Base-by-base conservation (phyloP, 768 basidiomycete genomes). In the Amanita fuliginea region DNA sequence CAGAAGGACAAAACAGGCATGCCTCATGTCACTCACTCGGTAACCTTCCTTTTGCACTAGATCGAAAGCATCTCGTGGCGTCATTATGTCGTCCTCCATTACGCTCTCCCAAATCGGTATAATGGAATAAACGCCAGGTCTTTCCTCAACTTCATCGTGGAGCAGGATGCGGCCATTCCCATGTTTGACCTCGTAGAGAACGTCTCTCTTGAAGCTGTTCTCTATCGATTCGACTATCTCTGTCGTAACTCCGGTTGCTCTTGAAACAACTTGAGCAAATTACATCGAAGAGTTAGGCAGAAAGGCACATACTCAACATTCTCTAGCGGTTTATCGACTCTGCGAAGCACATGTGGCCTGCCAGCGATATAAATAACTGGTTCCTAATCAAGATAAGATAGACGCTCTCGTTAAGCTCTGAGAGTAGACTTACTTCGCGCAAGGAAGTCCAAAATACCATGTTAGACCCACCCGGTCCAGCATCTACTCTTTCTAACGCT, bases 21-120 rank as follows among this genome's bases (percentile, higher is more conserved):
- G 40, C 40, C 26, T 46, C 37, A 51, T 32, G 22, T 50, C 46
- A 13, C 71, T 14, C 39, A 86, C 89, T 65, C 76, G 79, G 59
- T 81, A 91, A 0, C 90, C 90, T 53, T 93, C 87, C 51, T 73
- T 73, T 13, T 68, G 72, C 62, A 91, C 80, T n/a, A 78, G 67
- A 47, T 83, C 67, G 58, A 88, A 89, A 1, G 86, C 86, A 51
- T 91, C 88, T 56, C 83, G 67, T 3, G 92, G 89, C 0, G 92
- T 95, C 74, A 93, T 77, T 53, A 94, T 88, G 40, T 94, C 90
- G 21, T 73, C 72, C 51, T 86, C 82, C 1, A 75, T 69, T 2
- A 95, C 83, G 2, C 78, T 81, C 65, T 97, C 94, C 95, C 94
- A 99, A 42, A 93, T 81, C 1, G 96, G 94, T 33, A 96, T 83